Evolutionary conservation across 2,329 filamentous ascomycete species (phyloP), one percentile per base, ranked within the genome.

Genomic region (Fusarium veterinarium): DNA sequence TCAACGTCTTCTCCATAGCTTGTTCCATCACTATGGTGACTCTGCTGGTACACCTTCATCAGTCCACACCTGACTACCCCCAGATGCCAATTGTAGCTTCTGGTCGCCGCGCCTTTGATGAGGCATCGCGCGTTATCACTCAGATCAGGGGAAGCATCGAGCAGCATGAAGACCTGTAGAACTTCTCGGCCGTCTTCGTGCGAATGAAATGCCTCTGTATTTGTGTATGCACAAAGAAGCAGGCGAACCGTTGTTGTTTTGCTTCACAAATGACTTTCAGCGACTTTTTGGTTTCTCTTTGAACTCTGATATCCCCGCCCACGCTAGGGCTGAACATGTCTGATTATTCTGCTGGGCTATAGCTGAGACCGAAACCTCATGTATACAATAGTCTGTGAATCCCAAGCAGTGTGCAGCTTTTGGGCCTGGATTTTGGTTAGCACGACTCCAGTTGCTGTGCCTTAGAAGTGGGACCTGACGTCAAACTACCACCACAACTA

Each of bases 21-120:
- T 93, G 91, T 82, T 94, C 93, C 82, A 87, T 93, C 76, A 93
- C 89, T 82, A 93, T 95, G 90, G 87, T 90, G 59, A 88, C 88
- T 16, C 82, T 95, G 56, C 85, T 95, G 25, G 82, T 90, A 14
- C 91, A 94, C 78, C 86, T 93, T 60, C 91, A 94, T 79, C 81
- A 88, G 62, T 88, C 87, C 65, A 86, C 90, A 31, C 84, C 88
- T 61, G 88, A 91, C 71, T 90, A 91, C 77, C 87, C 89, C 13
- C 83, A 89, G 60, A 86, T 91, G 60, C 90, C 90, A 3, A 78
- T 91, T 30, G 84, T 90, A 62, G 82, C 84, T 23, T 82, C 87
- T 23, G 76, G 70, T 4, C 75, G 74, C 8, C 75, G 67, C 19
- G 60, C 80, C 6, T 80, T 84, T 83, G 46, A 82, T 74, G 77